A percentile compares a stretch with the other conserved stretches of the same genome.
These are phyloP conservation scores for Suillus spraguei DNA, from an alignment of 768 basidiomycete species.

Conservation along the genomic window DNA sequence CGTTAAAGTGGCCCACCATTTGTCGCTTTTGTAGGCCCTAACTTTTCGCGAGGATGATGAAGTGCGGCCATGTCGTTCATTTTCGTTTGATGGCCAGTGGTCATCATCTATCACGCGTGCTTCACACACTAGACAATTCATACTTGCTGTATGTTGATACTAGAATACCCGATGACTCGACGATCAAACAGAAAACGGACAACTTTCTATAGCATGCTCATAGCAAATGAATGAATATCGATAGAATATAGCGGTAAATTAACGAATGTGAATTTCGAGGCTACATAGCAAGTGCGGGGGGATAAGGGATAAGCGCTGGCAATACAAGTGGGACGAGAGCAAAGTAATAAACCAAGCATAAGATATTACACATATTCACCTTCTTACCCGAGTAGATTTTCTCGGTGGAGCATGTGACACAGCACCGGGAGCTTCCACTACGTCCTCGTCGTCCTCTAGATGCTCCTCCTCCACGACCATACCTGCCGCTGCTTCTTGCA, in stretches of 20 bases:
- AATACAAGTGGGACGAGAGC: neutral
- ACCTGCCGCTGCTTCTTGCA: constrained; percentile 28
- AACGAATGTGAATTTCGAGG: neutral
- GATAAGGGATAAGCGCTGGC: neutral
- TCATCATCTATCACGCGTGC: neutral
- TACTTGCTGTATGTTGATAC: neutral
- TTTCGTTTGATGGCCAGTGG: neutral
- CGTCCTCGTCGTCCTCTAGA: constrained; percentile 22
- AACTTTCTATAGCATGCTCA: neutral
- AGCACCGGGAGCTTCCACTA: neutral
- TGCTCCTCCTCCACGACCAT: constrained; percentile 34
- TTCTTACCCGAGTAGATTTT: constrained; percentile 3
- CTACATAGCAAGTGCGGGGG: neutral
- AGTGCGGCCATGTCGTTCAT: neutral
- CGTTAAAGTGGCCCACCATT: neutral
- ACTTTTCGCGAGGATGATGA: neutral
- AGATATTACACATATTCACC: neutral
- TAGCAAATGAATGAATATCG: constrained; percentile 4
- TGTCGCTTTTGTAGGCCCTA: neutral
- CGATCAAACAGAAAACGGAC: neutral
- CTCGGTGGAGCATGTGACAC: neutral
- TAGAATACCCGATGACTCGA: neutral
- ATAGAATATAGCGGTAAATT: constrained; percentile 5
- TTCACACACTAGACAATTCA: neutral
- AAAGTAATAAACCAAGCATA: constrained; percentile 1